These are phyloP conservation scores for Trypanosoma mega DNA, from an alignment of 208 protist species.

Conservation along the genomic window DNA sequence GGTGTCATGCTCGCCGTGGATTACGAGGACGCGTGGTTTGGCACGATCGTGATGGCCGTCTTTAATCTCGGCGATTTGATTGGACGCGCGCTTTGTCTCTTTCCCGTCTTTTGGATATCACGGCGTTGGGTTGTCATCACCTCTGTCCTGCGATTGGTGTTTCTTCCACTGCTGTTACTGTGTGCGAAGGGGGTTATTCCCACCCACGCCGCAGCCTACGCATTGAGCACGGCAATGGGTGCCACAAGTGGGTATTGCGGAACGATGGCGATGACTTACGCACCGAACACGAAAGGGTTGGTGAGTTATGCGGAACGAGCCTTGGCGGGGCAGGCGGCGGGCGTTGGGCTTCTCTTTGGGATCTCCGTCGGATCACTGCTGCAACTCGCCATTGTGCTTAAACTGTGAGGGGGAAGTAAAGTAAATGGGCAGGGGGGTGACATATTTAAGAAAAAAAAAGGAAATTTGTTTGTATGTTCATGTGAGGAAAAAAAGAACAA, in stretches of 20 bases:
- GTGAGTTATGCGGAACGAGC: slow-evolving; percentile 48
- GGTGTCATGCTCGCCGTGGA: slow-evolving; percentile 70
- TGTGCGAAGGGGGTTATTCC: slow-evolving; percentile 63
- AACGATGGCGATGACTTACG: slow-evolving; percentile 80
- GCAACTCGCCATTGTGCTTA: slow-evolving; percentile 54
- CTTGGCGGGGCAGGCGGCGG: slow-evolving; percentile 60
- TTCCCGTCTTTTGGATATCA: slow-evolving; percentile 44
- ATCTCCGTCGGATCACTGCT: slow-evolving; percentile 64
- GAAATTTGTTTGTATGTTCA: no score
- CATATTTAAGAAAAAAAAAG: no score
- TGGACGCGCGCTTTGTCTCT: slow-evolving; percentile 48
- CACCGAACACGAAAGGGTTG: slow-evolving; percentile 39
- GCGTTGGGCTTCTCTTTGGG: slow-evolving; percentile 58
- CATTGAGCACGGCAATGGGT: slow-evolving; percentile 49
- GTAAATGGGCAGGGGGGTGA: no score
- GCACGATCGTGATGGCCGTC: slow-evolving; percentile 61
- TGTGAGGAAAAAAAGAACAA: no score
- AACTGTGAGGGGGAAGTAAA: no score
- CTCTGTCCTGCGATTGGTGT: slow-evolving; percentile 36
- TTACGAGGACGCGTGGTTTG: slow-evolving; percentile 57
- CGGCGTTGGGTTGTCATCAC: slow-evolving; percentile 16
- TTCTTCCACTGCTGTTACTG: slow-evolving; percentile 69
- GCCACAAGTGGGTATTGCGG: slow-evolving; percentile 81
- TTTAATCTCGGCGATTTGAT: slow-evolving; percentile 72
- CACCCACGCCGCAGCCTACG: slow-evolving; percentile 40